Evolutionary conservation across 208 protist genomes (phyloP).

Genomic region (Crithidia sp.): DNA sequence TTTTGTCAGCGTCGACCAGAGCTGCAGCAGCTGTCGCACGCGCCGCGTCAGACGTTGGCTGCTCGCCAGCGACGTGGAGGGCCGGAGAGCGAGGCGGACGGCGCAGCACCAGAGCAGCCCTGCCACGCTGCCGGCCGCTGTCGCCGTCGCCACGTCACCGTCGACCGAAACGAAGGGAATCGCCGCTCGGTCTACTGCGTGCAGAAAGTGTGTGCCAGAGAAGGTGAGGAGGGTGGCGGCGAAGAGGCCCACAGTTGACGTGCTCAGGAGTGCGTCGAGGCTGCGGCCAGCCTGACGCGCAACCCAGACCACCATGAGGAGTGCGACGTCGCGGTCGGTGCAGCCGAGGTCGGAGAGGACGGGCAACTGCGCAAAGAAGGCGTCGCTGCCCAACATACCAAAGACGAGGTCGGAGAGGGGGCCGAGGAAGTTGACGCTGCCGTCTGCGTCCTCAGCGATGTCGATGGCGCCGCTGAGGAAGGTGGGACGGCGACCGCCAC

Average conservation of each 20-base stretch:
- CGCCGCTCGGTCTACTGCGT: slow-evolving; percentile 39
- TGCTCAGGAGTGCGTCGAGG: slow-evolving; percentile 22
- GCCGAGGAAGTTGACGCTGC: slow-evolving; percentile 32
- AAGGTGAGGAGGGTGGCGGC: slow-evolving; percentile 47
- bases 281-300: slow-evolving; percentile 22
- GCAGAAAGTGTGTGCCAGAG: slow-evolving; percentile 46
- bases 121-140: slow-evolving; percentile 25
- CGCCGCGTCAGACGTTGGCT: slow-evolving; percentile 19
- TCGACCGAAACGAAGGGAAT: slow-evolving; percentile 34
- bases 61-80: not conserved
- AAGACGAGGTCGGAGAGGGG: slow-evolving; percentile 51
- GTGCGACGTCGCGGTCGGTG: slow-evolving; percentile 34
- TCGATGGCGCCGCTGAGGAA: slow-evolving; percentile 41
- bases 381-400: slow-evolving; percentile 28
- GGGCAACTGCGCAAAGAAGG: slow-evolving; percentile 42
- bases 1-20: slow-evolving; percentile 25
- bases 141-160: slow-evolving; percentile 16
- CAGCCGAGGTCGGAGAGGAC: slow-evolving; percentile 36
- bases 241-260: slow-evolving; percentile 40
- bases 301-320: slow-evolving; percentile 46
- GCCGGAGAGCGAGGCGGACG: slow-evolving; percentile 15
- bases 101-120: slow-evolving; percentile 33
- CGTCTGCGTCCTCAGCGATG: slow-evolving; percentile 32
- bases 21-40: slow-evolving; percentile 34
- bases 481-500: slow-evolving; percentile 39